Conservation (phyloP, 192 early-diverging fungal species). For the Umbelopsis ramanniana region DNA sequence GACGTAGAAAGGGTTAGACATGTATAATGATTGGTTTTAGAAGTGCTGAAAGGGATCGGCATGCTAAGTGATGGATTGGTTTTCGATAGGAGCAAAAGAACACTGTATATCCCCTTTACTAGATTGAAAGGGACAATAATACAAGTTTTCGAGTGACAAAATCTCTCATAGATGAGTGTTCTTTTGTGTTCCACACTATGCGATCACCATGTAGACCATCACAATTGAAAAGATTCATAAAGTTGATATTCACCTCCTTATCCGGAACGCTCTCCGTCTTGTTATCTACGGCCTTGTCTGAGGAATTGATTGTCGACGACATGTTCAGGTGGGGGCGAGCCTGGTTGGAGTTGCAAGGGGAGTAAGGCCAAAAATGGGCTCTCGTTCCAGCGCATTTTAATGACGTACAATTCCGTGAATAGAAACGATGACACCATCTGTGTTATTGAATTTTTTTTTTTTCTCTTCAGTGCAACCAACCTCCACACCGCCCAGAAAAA, state of each 20-base stretch:
- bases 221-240: not conserved
- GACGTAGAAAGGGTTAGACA: too few species aligned
- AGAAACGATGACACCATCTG: slow-evolving; percentile 20
- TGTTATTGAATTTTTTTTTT: slow-evolving; percentile 2
- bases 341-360: slow-evolving; percentile 4
- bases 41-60: too few species aligned
- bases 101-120: too few species aligned
- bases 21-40: too few species aligned
- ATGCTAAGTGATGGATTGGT: too few species aligned
- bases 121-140: too few species aligned
- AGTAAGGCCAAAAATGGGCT: not conserved
- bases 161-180: not conserved
- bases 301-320: slow-evolving; percentile 1
- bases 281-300: slow-evolving; percentile 1
- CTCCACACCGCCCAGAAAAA: not conserved
- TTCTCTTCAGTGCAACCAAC: not conserved
- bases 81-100: too few species aligned
- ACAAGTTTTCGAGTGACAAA: too few species aligned
- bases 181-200: not conserved
- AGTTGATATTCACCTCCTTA: not conserved
- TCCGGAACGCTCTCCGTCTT: not conserved
- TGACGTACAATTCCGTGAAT: slow-evolving; percentile 5
- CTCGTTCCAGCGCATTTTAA: not conserved
- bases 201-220: not conserved
- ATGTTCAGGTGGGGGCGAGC: not conserved